These are phyloP conservation scores for Piper betle DNA, from an alignment of 164 flowering plant species.

Conservation along the genomic window DNA sequence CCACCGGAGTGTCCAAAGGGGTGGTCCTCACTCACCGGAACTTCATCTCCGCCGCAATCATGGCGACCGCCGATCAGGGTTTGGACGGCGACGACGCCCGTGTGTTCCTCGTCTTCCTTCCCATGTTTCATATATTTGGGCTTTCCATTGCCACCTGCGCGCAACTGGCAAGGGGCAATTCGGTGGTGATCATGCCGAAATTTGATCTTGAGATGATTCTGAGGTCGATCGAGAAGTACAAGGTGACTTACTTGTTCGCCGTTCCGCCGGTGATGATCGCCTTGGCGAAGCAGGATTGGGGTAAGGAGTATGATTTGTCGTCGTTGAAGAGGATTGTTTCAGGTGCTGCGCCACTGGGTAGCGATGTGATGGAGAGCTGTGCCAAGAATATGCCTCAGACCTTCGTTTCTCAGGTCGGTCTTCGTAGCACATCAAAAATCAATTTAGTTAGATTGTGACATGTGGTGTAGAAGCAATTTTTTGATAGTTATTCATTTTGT, in stretches of 20 bases:
- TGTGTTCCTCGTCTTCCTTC: constrained; percentile 43
- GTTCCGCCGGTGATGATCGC: constrained; percentile 76
- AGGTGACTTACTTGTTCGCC: constrained; percentile 47
- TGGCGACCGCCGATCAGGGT: constrained; percentile 38
- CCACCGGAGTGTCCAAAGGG: constrained; percentile 68
- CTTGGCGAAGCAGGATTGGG: constrained; percentile 44
- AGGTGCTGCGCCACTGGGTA: constrained; percentile 82
- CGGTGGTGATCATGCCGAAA: constrained; percentile 33
- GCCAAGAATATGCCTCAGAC: constrained; percentile 43
- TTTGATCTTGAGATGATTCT: constrained; percentile 40
- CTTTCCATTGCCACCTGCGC: constrained; percentile 26
- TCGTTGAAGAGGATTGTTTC: constrained; percentile 49
- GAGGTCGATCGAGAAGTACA: constrained; percentile 50
- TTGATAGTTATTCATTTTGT: too few relatives aligned
- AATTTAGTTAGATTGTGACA: too few relatives aligned
- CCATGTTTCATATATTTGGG: constrained; percentile 70
- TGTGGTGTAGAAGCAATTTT: too few relatives aligned
- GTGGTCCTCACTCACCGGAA: constrained; percentile 55
- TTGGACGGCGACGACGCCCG: constrained; percentile 24
- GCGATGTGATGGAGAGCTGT: constrained; percentile 69
- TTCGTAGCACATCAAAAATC: too few relatives aligned
- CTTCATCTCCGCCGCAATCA: constrained; percentile 41
- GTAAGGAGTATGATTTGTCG: constrained; percentile 49
- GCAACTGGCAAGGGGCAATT: constrained; percentile 44
- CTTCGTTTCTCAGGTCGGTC: constrained; percentile 43